phyloP scores from a whole-genome alignment of 2,329 filamentous ascomycete species.

The Huntiella bhutanensis region DNA sequence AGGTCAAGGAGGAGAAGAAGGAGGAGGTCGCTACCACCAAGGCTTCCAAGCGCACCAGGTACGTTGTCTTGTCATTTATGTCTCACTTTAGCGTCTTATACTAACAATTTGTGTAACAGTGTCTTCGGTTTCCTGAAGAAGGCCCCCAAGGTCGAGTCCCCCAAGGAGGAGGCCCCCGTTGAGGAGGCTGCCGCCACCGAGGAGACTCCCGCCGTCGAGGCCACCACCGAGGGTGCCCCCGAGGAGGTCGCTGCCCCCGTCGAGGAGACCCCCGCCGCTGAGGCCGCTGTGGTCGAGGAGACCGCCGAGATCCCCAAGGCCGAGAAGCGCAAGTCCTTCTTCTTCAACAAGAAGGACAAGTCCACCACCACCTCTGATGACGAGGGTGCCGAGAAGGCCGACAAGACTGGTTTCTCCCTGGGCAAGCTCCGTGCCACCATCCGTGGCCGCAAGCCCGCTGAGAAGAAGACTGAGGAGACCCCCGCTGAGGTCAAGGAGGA shows the following conservation, averaged over 20 bases:
- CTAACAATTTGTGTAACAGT: conserved; percentile 16
- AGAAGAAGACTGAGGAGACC: conserved; percentile 19
- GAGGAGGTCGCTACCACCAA: conserved; percentile 28
- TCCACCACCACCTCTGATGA: conserved; percentile 39
- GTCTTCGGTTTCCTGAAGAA: conserved; percentile 38
- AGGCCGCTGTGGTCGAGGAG: conserved; percentile 30
- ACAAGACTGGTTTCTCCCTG: conserved; percentile 35
- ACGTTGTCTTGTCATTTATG: conserved; percentile 17
- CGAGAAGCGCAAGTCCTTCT: conserved; percentile 66
- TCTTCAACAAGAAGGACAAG: conserved; percentile 64
- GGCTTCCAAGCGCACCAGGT: conserved; percentile 29
- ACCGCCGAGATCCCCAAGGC: conserved; percentile 45
- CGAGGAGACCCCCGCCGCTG: conserved; percentile 17
- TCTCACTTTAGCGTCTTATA: background rate
- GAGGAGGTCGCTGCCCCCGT: conserved; percentile 23
- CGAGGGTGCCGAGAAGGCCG: conserved; percentile 40
- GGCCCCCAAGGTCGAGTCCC: conserved; percentile 35
- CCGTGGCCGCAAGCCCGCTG: conserved; percentile 22
- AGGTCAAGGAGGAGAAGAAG: conserved; percentile 22
- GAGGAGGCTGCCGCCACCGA: conserved; percentile 38
- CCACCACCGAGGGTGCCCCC: conserved; percentile 25
- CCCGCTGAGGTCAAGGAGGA: conserved; percentile 15
- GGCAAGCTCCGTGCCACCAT: conserved; percentile 37
- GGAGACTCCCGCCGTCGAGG: conserved; percentile 36
- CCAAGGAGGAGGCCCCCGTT: conserved; percentile 28